Percentiles rank a stretch among this genome's conserved stretches.
Conservation (phyloP, 2,329 filamentous ascomycete genomes). For the Alternaria infectoria region DNA sequence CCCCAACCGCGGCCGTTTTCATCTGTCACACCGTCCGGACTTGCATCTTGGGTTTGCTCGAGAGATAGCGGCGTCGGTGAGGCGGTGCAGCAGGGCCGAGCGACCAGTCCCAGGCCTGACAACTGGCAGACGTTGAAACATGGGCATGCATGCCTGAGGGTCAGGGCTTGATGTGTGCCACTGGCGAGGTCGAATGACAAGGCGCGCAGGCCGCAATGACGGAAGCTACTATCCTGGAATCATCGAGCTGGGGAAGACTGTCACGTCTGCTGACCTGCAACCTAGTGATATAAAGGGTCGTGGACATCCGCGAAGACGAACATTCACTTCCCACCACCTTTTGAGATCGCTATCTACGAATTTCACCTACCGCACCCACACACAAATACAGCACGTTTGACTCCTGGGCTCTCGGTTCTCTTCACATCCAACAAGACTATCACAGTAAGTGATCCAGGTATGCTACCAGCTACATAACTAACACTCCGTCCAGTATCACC, state of each 20-base stretch:
- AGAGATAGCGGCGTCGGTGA: slow-evolving; percentile 7
- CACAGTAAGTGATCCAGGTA: neutral
- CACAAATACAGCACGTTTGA: neutral
- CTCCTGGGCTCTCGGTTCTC: neutral
- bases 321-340: neutral
- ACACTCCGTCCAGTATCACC: neutral
- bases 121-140: slow-evolving; percentile 6
- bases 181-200: slow-evolving; percentile 7
- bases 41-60: neutral
- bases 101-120: slow-evolving; percentile 18
- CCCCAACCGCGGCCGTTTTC: neutral
- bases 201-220: slow-evolving; percentile 5
- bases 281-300: slow-evolving; percentile 11
- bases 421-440: neutral
- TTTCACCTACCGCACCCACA: neutral
- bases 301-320: neutral
- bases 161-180: slow-evolving; percentile 4
- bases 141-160: slow-evolving; percentile 13
- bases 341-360: neutral
- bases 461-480: neutral
- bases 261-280: neutral
- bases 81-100: slow-evolving; percentile 18
- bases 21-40: slow-evolving; percentile 6
- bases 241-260: neutral
- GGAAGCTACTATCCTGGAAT: neutral